Evolutionary conservation across 1,284 basidiomycete genomes (phyloP), one percentile per base, ranked within the genome.

Genomic region (Ustilago xerochloae): DNA sequence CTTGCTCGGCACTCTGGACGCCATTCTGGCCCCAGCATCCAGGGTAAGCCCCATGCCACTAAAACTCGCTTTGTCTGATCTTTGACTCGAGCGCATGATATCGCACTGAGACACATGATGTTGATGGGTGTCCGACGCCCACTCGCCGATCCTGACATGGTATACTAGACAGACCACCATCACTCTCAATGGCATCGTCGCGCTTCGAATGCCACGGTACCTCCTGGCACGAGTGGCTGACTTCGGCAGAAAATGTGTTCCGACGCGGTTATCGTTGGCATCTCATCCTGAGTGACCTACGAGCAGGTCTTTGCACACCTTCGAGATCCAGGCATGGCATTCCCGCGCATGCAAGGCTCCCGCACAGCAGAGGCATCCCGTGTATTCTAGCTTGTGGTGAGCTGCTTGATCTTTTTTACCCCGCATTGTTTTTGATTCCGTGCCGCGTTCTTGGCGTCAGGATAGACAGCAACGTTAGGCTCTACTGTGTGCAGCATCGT

Each of bases 221-320:
- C 43, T 32, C 52, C 54, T 32, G 24, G 43, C 32, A 47, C 45
- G n/a, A 35, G 54, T 56, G 54, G 54, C 54, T 55, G 35, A 43
- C 53, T 36, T 56, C 54, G 54, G 54, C 43, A 47, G 45, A 30
- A 29, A 30, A 20, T n/a, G 22, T 28, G 24, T 29, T 28, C 28
- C 46, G n/a, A 30, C 48, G 7, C 32, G 18, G 18, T 48, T 9
- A 18, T 32, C 29, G 30, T 16, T 18, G 32, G n/a, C n/a, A 39
- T 20, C 38, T 39, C 38, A 16, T 39, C 38, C n/a, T 39, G 6
- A 3, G n/a, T 20, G 38, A 39, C 20, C n/a, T 20, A 18, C n/a
- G 20, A 39, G n/a, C 38, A 18, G n/a, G 4, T 10, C n/a, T 39
- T 39, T 39, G 38, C n/a, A 16, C 7, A 39, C 35, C 35, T 36